These are phyloP conservation scores for Ceratobasidium sp. DNA, from an alignment of 1,284 basidiomycete genomes.

Conservation along the genomic window DNA sequence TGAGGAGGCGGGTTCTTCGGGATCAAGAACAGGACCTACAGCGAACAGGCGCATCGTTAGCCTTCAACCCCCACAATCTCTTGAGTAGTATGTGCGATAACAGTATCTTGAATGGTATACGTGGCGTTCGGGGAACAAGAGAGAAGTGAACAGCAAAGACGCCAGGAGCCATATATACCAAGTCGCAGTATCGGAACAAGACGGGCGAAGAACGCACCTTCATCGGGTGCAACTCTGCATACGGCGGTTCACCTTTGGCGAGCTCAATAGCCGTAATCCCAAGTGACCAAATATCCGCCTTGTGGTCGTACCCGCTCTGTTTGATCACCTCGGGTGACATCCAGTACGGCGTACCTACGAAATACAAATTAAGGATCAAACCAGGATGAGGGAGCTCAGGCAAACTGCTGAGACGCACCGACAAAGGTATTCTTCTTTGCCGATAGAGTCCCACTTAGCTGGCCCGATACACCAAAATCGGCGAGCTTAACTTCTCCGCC, in stretches of 20 bases:
- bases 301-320: conserved; percentile 98
- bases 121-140: not conserved
- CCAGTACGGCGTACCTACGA: conserved; percentile 84
- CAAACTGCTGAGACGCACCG: conserved; percentile 60
- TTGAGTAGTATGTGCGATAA: no score
- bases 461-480: conserved; percentile 99
- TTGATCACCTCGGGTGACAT: conserved; percentile 99
- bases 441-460: conserved; percentile 88
- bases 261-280: conserved; percentile 98
- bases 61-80: not conserved
- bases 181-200: not conserved
- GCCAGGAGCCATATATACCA: not conserved
- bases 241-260: conserved; percentile 96
- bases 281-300: conserved; percentile 97
- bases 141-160: not conserved
- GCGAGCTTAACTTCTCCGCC: conserved; percentile 98
- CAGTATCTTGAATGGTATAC: no score
- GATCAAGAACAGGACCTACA: conserved; percentile 93
- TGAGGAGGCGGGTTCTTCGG: conserved; percentile 96
- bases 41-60: conserved; percentile 12
- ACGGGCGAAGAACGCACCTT: conserved; percentile 69
- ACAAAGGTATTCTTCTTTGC: no score
- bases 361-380: conserved; percentile 76
- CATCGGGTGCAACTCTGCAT: conserved; percentile 98
- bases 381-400: conserved; percentile 77